Conservation (phyloP, 331 rosid genomes). For the Acacia pycnantha region DNA sequence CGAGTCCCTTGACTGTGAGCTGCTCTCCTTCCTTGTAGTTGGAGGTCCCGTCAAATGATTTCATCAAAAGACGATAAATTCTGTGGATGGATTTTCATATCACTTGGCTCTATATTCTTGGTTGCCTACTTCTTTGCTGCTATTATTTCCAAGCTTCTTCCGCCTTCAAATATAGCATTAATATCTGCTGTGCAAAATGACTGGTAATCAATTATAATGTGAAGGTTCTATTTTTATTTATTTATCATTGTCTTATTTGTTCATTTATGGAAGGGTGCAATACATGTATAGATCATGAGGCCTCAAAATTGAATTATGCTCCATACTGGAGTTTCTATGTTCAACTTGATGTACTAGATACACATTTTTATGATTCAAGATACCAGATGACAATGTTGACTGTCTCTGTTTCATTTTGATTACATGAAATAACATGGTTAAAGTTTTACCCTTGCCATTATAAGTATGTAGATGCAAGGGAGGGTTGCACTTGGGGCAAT, state of each 20-base stretch:
- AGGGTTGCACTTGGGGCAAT: not conserved
- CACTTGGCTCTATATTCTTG: constrained; percentile 53
- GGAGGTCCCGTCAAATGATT: constrained; percentile 15
- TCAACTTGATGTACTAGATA: not conserved
- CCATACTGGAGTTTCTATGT: not conserved
- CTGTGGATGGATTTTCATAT: constrained; percentile 57
- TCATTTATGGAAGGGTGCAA: not conserved
- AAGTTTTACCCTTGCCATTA: not conserved
- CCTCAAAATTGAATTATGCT: constrained; percentile 3
- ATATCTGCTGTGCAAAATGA: constrained; percentile 74
- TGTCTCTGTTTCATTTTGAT: not conserved
- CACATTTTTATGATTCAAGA: not conserved
- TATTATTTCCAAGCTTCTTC: constrained; percentile 68
- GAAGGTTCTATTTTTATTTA: not conserved
- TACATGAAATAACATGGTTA: not conserved
- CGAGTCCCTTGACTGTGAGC: constrained; percentile 12
- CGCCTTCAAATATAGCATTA: constrained; percentile 51
- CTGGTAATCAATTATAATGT: constrained; percentile 45
- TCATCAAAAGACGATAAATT: constrained; percentile 29
- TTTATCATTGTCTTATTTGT: not conserved
- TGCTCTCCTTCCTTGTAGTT: not conserved
- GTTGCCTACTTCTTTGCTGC: constrained; percentile 56
- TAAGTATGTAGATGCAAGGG: not conserved
- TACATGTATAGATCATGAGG: not conserved
- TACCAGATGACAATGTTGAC: not conserved